Base-by-base conservation (phyloP, 208 protist species). In the Trypanosomatidae sp. region DNA sequence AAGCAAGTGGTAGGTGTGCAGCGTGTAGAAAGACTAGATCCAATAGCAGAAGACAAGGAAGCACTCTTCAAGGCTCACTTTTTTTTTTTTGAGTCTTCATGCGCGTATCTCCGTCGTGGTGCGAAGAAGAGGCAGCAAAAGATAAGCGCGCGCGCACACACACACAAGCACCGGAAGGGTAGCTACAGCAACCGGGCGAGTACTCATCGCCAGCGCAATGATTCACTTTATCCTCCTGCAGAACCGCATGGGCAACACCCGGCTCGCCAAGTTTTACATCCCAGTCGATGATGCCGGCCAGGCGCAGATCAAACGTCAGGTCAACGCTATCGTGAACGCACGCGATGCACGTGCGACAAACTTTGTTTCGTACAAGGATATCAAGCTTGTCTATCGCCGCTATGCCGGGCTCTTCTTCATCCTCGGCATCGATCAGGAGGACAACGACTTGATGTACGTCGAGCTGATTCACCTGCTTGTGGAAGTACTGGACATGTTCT, bases 321-420 rank as follows among this genome's bases (percentile, higher is more conserved):
- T 99, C 39, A 98, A 99, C 76, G 79, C 87, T 2, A 55, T 99
- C 13, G 91, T 99, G 3, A 99, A 98, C 52, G 73, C 87, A 12
- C 92, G 99, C 62, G 97, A 99, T 66, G 69, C 89, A 1, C 95
- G 98, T 49, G 86, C 97, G 43, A 98, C 98, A 6, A 99, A 99
- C 81, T 99, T 99, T 81, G 94, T 99, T 36, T 94, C 99, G 62
- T 97, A 94, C 77, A 73, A 82, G 46, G 92, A 94, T 60, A 93
- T 97, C 72, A 99, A 99, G 79, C 82, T 99, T 17, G 92, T 99
- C 33, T 99, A 99, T 85, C 84, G 99, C 53, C 93, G 99, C 66
- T 99, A 99, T 73, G 98, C 99, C 3, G 99, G 99, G n/a, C 88
- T 99, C n/a, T 99, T 98, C 85, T 99, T 99, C 78, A 98, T 89